phyloP scores from a whole-genome alignment of 305 asterid genomes.

The Rubia occidens region DNA sequence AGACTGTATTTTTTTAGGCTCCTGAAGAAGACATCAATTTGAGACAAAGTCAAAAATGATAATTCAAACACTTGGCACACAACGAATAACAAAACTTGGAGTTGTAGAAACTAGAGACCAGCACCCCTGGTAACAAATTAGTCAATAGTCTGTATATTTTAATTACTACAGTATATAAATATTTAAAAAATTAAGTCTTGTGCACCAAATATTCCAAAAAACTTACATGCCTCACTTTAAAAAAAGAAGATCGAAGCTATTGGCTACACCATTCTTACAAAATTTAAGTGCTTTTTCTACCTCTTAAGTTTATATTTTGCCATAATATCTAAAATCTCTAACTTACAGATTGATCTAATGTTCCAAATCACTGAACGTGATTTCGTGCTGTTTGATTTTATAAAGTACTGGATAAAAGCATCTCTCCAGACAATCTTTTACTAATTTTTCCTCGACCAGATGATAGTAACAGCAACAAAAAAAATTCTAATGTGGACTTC shows the following conservation, averaged over 20 bases:
- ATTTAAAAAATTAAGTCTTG: background rate
- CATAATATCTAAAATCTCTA: background rate
- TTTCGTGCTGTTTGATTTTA: background rate
- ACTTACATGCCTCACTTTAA: background rate
- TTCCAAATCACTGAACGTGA: background rate
- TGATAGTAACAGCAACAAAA: background rate
- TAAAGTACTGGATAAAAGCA: background rate
- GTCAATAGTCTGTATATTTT: background rate
- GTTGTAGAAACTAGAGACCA: background rate
- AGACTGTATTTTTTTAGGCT: slow-evolving; percentile 97
- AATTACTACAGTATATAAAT: background rate
- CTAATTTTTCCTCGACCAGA: no score
- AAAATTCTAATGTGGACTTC: background rate
- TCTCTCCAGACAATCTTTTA: background rate
- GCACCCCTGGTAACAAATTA: background rate
- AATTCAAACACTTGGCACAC: background rate
- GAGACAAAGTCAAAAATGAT: slow-evolving; percentile 16
- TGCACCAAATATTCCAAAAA: background rate
- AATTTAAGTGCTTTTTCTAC: background rate
- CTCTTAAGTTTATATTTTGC: background rate
- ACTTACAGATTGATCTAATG: background rate
- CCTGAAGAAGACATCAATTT: slow-evolving; percentile 42
- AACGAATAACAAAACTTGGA: background rate
- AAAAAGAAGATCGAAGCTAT: background rate
- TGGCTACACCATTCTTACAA: background rate